These are phyloP conservation scores for Aquilaria sinensis DNA, from an alignment of 345 rosid species.

Conservation along the genomic window DNA sequence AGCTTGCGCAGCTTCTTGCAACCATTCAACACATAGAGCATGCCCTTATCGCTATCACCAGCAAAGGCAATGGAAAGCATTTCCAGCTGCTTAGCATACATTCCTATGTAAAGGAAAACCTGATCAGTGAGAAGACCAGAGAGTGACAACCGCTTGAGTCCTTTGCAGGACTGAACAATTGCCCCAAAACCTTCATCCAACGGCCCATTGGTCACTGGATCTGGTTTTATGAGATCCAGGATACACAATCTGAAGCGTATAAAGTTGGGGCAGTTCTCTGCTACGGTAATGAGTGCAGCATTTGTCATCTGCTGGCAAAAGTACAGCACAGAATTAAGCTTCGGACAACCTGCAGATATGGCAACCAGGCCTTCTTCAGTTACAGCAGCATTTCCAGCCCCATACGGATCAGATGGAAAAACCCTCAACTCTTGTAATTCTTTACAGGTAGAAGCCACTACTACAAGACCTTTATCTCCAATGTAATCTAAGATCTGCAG, in stretches of 20 bases:
- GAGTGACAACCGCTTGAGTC: slow-evolving; percentile 62
- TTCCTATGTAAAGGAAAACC: slow-evolving; percentile 86
- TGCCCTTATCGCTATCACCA: slow-evolving; percentile 78
- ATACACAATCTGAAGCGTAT: slow-evolving; percentile 76
- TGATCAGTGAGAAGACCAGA: slow-evolving; percentile 73
- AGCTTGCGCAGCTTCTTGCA: slow-evolving; percentile 87
- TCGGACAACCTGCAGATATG: slow-evolving; percentile 73
- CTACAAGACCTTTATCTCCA: slow-evolving; percentile 80
- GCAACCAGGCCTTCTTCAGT: slow-evolving; percentile 90
- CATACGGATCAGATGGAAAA: slow-evolving; percentile 78
- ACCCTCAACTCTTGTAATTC: slow-evolving; percentile 86
- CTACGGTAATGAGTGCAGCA: slow-evolving; percentile 77
- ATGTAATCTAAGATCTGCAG: slow-evolving; percentile 86
- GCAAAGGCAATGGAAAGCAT: slow-evolving; percentile 98
- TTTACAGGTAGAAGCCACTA: slow-evolving; percentile 75
- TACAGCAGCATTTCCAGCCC: slow-evolving; percentile 51
- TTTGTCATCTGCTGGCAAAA: slow-evolving; percentile 98
- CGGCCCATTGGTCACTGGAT: slow-evolving; percentile 59
- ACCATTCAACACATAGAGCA: slow-evolving; percentile 79
- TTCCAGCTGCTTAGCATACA: slow-evolving; percentile 78
- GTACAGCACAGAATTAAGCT: slow-evolving; percentile 77
- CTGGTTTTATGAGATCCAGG: slow-evolving; percentile 69
- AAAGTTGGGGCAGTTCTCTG: slow-evolving; percentile 80
- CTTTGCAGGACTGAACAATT: slow-evolving; percentile 70
- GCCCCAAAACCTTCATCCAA: slow-evolving; percentile 98